Percentiles rank a stretch among this genome's conserved stretches.
phyloP scores from a whole-genome alignment of 2,329 filamentous ascomycete genomes.

The Sporothrix luriei region DNA sequence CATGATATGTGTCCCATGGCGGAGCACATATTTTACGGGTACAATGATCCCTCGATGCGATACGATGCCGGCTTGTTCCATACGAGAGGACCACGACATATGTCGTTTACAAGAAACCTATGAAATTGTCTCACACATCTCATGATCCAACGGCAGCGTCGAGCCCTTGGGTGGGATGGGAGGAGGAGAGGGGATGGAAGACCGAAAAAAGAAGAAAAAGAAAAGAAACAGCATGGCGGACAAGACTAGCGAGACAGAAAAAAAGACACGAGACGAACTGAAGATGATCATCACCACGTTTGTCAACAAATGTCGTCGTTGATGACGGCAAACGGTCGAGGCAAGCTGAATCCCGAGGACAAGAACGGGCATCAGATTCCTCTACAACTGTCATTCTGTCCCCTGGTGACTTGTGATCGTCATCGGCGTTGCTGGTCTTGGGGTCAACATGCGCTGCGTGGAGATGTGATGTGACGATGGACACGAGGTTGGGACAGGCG shows the following conservation, averaged over 20 bases:
- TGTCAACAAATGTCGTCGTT: neutral
- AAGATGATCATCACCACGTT: neutral
- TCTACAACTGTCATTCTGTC: neutral
- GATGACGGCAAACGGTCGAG: conserved; percentile 1
- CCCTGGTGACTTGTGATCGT: neutral
- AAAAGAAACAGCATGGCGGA: neutral
- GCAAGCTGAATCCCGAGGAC: too few species aligned
- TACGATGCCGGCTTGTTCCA: neutral
- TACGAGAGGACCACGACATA: too few species aligned
- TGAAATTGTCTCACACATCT: conserved; percentile 8
- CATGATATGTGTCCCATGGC: neutral
- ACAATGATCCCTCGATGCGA: neutral
- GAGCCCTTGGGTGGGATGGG: neutral
- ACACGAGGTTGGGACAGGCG: neutral
- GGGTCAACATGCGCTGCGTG: conserved; percentile 11
- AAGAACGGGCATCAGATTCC: neutral
- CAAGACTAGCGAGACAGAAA: neutral
- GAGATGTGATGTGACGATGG: neutral
- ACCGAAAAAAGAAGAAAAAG: neutral
- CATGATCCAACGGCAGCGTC: conserved; percentile 1
- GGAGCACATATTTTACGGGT: neutral
- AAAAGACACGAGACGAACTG: neutral
- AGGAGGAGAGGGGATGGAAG: neutral
- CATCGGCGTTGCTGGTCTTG: conserved; percentile 4
- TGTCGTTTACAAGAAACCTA: neutral